Evolutionary conservation across 2,329 filamentous ascomycete species (phyloP), one percentile per base, ranked within the genome.

Genomic region (Verticillium nubilum): DNA sequence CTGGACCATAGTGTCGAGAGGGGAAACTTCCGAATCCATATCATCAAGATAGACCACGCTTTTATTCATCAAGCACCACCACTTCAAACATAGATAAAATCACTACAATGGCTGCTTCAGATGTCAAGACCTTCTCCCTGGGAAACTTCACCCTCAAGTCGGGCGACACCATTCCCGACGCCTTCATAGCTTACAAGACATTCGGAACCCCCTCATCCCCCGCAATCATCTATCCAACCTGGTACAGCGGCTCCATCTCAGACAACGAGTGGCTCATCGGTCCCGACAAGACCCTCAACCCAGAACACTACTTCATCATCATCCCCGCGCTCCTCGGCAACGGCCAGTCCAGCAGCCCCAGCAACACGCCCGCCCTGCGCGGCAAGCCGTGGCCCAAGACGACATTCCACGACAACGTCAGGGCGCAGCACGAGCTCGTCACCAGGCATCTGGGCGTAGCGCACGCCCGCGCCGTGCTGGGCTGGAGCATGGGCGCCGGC

Each of bases 181-280:
- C 90, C 1, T 82, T 84, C 67, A 85, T 94, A 58, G 88, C 89
- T 17, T 94, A 91, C 78, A 92, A 89, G 72, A 91, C 89, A 0
- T 88, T 89, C 65, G 90, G 90, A 23, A 77, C 86, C 59, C 70
- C 82, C 0, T 80, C 76, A 0, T 78, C 75, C 5, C 89, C 89
- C 7, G 86, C 85, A 2, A 83, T 93, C 60, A 82, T 93, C 62
- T 93, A 93, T 67, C 90, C 90, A 2, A 86, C 86, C 2, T 93
- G 90, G 90, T 93, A 87, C 70, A 72, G 70, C 58, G 72, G 72
- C 74, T 76, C 73, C 2, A 90, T 93, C 62, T 76, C 80, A 2
- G 86, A 90, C 67, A 93, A 93, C 61, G 80, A 89, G 69, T 92
- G 90, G 90, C 81, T 93, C 12, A 80, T 91, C 50, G 87, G 88